Conservation (phyloP, 306 rosid genomes). For the Ammopiptanthus mongolicus region DNA sequence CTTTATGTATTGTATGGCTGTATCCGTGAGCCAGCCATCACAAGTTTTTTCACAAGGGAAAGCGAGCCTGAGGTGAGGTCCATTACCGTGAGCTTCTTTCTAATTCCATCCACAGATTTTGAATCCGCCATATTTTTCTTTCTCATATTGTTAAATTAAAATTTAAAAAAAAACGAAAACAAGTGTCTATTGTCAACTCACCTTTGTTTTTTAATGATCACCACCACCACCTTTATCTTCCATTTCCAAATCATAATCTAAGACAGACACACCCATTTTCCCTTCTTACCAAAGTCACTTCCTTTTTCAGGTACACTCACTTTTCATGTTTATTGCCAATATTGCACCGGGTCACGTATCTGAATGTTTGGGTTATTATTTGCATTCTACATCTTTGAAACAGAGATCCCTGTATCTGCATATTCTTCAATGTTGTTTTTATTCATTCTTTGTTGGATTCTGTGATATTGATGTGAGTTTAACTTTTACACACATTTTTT, state of each 20-base stretch:
- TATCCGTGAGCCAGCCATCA: neutral
- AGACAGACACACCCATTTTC: slow-evolving; percentile 1
- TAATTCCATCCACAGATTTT: slow-evolving; percentile 10
- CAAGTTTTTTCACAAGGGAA: neutral
- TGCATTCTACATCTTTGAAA: neutral
- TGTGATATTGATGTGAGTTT: too few species aligned
- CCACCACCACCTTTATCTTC: neutral
- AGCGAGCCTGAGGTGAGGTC: neutral
- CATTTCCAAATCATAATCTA: slow-evolving; percentile 3
- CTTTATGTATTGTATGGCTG: neutral
- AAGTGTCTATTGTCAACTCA: neutral
- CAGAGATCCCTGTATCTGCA: neutral
- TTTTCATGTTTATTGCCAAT: neutral
- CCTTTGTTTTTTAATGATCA: neutral
- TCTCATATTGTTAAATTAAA: neutral
- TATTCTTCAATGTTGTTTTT: neutral
- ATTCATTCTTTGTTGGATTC: neutral
- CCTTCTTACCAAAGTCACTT: slow-evolving; percentile 4
- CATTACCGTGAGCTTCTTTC: neutral
- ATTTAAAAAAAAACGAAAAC: neutral
- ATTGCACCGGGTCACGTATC: neutral
- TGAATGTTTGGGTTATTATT: neutral
- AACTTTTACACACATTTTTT: too few species aligned
- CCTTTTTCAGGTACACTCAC: slow-evolving; percentile 25
- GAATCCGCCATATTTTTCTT: slow-evolving; percentile 3